Evolutionary conservation across 2,329 filamentous ascomycete genomes (phyloP), one percentile per base, ranked within the genome.

Genomic region (Cytospora paraplurivora): DNA sequence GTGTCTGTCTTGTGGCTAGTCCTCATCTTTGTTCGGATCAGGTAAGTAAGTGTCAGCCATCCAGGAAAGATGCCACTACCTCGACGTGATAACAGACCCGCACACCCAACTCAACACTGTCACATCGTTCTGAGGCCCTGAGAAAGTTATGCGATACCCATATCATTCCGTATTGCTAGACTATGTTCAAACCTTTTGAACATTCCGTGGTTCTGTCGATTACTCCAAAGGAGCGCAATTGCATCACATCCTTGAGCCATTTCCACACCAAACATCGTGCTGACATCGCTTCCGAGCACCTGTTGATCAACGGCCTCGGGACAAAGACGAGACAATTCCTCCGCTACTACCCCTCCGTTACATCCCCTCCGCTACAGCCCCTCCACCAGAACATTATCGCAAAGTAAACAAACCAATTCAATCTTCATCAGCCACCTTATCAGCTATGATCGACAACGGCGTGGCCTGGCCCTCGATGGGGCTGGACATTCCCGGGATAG

Each of bases 361-460:
- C n/a, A 47, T 12, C 35, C 35, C 27, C 44, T 4, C n/a, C 19
- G n/a, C 44, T 19, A 47, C 7, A 10, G 7, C n/a, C 44, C 2
- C 3, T 17, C 44, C n/a, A 7, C 8, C 8, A 47, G n/a, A 10
- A 15, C 7, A n/a, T 7, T 44, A 27, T 44, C 11, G 17, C 41
- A 44, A 12, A n/a, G 17, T 21, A 11, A 10, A 21, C 10, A 47
- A n/a, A 21, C 44, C 10, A n/a, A 21, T 21, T 68, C 74, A 82
- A 65, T 84, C 81, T 70, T 83, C 81, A 58, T 84, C 81, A 12
- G 80, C 78, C 44, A 82, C 77, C 71, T 82, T 83, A 65, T 83
- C 81, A 4, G 79, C 79, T 3, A 83, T 79, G 73, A 80, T 77
- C 64, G 41, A 33, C 7, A 55, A 51, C 13, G 59, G 59, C 3